Evolutionary conservation across 2,329 filamentous ascomycete genomes (phyloP), one percentile per base, ranked within the genome.

Genomic region (Cytospora piceicola): DNA sequence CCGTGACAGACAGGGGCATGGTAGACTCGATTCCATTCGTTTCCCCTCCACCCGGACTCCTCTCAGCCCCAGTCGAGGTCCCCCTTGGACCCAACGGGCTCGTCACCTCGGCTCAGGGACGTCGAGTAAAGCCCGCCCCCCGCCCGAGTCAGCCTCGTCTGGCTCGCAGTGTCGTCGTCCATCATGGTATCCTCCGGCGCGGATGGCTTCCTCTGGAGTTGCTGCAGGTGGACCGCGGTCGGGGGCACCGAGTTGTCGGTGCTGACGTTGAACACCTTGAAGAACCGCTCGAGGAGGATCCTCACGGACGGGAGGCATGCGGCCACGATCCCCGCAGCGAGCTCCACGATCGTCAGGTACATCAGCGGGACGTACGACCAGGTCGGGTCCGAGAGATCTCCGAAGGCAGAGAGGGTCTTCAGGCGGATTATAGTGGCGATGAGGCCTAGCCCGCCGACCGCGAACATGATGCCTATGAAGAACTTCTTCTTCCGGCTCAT

Each of bases 261-360:
- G 24, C 57, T 49, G 22, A 67, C 4, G 32, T 54, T 53, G 53
- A 67, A 67, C 24, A 67, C 46, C 15, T 46, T 61, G 22, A 61
- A 67, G 39, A 58, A 58, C 2, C 55, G 36, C 51, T 65, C 63
- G 4, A 59, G 55, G 46, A 69, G 30, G 8, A 59, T 69, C 9
- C 68, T 58, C 22, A 69, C 30, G 14, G 66, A 60, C 0, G 68
- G 68, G 24, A 68, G 61, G 51, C 66, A 69, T 22, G 66, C 59
- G 7, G 49, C 67, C 22, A 68, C 59, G 24, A 69, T 54, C 8
- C 66, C 68, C 2, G 66, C 68, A 5, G 66, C 24, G 24, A 69
- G 66, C 58, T 69, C 68, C 11, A 66, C 54, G 15, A 58, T 58
- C 9, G 68, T 68, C 63, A 54, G 59, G 15, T 67, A 67, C 15